Evolutionary conservation across 1,139 yeast genomes (phyloP), one percentile per base, ranked within the genome.

Genomic region (Geotrichum bryndzae): DNA sequence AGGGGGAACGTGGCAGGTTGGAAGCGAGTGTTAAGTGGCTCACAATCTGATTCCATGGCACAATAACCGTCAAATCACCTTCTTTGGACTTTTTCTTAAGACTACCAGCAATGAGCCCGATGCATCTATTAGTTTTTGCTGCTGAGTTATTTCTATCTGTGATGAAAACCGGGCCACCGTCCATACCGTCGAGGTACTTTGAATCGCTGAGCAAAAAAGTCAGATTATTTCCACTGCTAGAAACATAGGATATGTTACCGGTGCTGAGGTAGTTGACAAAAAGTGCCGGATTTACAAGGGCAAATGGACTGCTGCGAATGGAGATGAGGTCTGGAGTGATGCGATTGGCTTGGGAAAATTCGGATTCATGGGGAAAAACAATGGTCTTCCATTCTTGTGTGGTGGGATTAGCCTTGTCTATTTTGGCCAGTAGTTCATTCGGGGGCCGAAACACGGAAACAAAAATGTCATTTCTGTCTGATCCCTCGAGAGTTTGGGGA

Each of bases 121-220:
- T 59, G 18, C 66, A 59, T 3, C 50, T 57, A 53, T 56, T 31
- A 2, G 56, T 13, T 18, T n/a, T 52, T 54, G 29, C 53, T 41
- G 41, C 23, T 15, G 41, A 51, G 54, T 53, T 59, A 18, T 11
- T 38, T 38, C 45, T 38, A 25, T 62, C 63, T 1, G 64, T n/a
- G 23, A 64, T 69, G 0, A 77, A 87, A 2, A 80, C 62, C 1
- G 58, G 64, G 0, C 85, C 88, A 0, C 91, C 91, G n/a, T 79
- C 77, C 82, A 84, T 84, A 64, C 87, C 86, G 57, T 86, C 90
- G 62, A 87, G 70, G 67, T 80, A 87, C 66, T 82, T 79, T 2
- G 79, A 71, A 68, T 87, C 92, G 25, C 82, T 73, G 6, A 86
- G 73, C 63, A 77, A 79, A 10, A 77, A 70, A 3, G 72, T 61